A percentile compares a stretch with the other conserved stretches of the same genome.
phyloP scores from a whole-genome alignment of 129 eudicot genomes.

The Lonicera japonica region DNA sequence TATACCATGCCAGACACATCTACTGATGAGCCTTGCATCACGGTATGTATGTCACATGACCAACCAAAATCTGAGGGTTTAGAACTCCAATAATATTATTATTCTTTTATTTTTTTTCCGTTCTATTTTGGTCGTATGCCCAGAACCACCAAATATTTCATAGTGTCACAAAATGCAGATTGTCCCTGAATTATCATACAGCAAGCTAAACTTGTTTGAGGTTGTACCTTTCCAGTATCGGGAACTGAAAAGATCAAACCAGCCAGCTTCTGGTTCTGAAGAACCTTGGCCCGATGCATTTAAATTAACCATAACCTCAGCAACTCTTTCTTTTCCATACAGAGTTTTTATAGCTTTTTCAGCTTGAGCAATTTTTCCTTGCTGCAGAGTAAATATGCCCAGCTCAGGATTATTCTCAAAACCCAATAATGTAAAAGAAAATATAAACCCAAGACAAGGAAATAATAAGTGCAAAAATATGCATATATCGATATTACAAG shows the following conservation, averaged over 20 bases:
- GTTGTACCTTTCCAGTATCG: conserved; percentile 77
- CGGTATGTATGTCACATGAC: too few relatives aligned
- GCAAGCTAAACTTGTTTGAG: not conserved
- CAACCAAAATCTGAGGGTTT: too few relatives aligned
- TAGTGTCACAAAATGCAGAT: too few relatives aligned
- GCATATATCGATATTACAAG: conserved; percentile 1
- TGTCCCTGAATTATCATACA: not conserved
- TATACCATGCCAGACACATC: too few relatives aligned
- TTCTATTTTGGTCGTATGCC: too few relatives aligned
- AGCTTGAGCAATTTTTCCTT: conserved; percentile 73
- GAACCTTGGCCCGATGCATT: conserved; percentile 52
- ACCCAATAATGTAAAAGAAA: not conserved
- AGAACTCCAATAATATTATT: too few relatives aligned
- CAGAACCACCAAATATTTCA: too few relatives aligned
- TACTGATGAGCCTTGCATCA: too few relatives aligned
- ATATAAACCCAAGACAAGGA: too few relatives aligned
- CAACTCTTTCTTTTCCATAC: conserved; percentile 72
- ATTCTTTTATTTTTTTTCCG: too few relatives aligned
- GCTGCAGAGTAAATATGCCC: conserved; percentile 34
- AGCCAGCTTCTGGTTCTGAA: conserved; percentile 84
- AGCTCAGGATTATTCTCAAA: not conserved
- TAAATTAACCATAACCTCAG: conserved; percentile 66
- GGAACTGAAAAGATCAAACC: conserved; percentile 87
- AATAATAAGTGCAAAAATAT: not conserved
- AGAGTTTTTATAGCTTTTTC: conserved; percentile 57